A percentile compares a stretch with the other conserved stretches of the same genome.
Conservation (phyloP, 2,329 filamentous ascomycete species). For the Hypoxylon sp. region DNA sequence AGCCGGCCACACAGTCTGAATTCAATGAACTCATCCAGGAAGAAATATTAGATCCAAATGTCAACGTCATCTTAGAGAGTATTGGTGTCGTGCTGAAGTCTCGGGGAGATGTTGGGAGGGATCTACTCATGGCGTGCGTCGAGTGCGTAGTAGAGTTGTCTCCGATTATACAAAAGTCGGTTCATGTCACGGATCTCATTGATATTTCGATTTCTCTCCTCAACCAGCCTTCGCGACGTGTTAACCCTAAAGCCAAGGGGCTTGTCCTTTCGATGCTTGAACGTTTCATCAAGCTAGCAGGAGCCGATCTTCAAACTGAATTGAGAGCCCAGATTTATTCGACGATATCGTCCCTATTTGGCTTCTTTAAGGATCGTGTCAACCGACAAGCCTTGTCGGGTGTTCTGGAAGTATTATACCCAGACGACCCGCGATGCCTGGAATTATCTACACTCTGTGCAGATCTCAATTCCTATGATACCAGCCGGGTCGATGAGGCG, state of each 20-base stretch:
- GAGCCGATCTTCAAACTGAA: constrained; percentile 68
- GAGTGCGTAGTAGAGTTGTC: constrained; percentile 83
- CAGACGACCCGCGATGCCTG: constrained; percentile 71
- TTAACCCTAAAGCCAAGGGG: constrained; percentile 87
- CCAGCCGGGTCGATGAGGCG: constrained; percentile 82
- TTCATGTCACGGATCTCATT: constrained; percentile 82
- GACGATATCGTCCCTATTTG: constrained; percentile 85
- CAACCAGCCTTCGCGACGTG: constrained; percentile 85
- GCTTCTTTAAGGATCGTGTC: constrained; percentile 86
- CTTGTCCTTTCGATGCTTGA: constrained; percentile 85
- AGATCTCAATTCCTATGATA: constrained; percentile 84
- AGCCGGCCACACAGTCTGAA: constrained; percentile 69
- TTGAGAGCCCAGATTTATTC: constrained; percentile 78
- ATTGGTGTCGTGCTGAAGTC: constrained; percentile 77
- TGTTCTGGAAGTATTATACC: constrained; percentile 79
- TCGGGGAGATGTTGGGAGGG: constrained; percentile 72
- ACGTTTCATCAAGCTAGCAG: constrained; percentile 80
- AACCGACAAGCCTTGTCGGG: constrained; percentile 82
- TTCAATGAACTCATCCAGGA: constrained; percentile 70
- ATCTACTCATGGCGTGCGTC: constrained; percentile 84
- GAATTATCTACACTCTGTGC: constrained; percentile 79
- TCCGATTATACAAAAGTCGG: constrained; percentile 75
- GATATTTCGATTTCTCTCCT: constrained; percentile 86
- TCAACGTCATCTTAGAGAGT: constrained; percentile 74
- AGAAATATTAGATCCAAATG: constrained; percentile 70